Conservation (phyloP, 2,329 filamentous ascomycete genomes). For the Rutstroemia sp. region DNA sequence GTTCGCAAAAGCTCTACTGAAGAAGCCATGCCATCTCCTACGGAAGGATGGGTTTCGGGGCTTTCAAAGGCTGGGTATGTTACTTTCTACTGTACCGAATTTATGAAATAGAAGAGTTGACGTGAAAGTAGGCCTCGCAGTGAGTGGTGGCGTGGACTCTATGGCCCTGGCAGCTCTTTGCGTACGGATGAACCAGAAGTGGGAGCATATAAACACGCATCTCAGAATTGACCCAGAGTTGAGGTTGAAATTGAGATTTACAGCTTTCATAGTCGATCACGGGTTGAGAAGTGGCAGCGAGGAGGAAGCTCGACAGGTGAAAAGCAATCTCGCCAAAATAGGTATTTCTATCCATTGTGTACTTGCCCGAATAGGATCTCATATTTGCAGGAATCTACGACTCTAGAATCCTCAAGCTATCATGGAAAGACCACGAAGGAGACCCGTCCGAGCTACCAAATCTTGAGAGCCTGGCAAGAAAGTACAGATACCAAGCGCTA, state of each 20-base stretch:
- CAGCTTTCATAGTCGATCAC: slow-evolving; percentile 51
- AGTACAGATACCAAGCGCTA: slow-evolving; percentile 63
- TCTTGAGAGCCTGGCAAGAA: slow-evolving; percentile 72
- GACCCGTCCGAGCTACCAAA: slow-evolving; percentile 45
- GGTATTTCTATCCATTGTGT: slow-evolving; percentile 14
- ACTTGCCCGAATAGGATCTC: not conserved
- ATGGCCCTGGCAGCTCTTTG: slow-evolving; percentile 86
- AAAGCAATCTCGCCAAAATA: slow-evolving; percentile 19
- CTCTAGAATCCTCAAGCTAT: slow-evolving; percentile 31
- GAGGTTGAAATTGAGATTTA: slow-evolving; percentile 29
- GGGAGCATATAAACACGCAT: not conserved
- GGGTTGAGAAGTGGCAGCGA: slow-evolving; percentile 44
- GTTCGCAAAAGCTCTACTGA: slow-evolving; percentile 16
- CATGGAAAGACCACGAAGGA: slow-evolving; percentile 40
- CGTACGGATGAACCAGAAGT: slow-evolving; percentile 32
- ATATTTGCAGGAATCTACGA: slow-evolving; percentile 20
- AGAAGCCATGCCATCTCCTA: slow-evolving; percentile 9
- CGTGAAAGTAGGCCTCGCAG: slow-evolving; percentile 53
- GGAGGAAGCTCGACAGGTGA: slow-evolving; percentile 45
- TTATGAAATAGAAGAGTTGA: not conserved
- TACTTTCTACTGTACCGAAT: too few species aligned
- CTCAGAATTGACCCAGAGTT: slow-evolving; percentile 1
- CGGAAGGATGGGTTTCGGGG: not conserved
- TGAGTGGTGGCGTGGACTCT: slow-evolving; percentile 94
- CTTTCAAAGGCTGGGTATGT: not conserved